Conservation (phyloP, 108 stramenopile species). For the Pseudonitzschia multiseries region DNA sequence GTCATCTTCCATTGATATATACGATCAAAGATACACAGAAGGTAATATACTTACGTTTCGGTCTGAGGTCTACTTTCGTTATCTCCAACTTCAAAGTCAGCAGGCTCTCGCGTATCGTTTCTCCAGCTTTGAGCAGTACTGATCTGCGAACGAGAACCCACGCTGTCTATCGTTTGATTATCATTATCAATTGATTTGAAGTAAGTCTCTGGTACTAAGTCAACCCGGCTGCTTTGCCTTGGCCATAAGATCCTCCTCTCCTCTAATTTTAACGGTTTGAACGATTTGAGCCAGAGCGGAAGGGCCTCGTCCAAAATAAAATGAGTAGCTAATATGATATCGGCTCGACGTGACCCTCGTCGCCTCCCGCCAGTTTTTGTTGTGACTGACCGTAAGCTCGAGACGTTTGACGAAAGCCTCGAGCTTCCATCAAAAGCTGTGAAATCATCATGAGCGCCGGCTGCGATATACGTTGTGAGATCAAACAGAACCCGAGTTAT, state of each 20-base stretch:
- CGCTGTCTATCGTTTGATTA: conserved; percentile 55
- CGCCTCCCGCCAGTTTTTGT: conserved; percentile 19
- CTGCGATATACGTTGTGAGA: conserved; percentile 55
- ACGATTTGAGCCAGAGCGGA: conserved; percentile 71
- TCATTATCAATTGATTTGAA: conserved; percentile 26
- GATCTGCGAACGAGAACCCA: conserved; percentile 27
- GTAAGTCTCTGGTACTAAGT: not conserved
- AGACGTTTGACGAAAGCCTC: conserved; percentile 1
- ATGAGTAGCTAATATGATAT: conserved; percentile 53
- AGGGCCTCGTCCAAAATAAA: conserved; percentile 77
- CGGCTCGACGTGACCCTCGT: conserved; percentile 24
- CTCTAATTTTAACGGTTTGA: conserved; percentile 72
- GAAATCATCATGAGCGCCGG: conserved; percentile 57
- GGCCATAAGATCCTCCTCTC: conserved; percentile 80
- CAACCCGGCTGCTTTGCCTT: conserved; percentile 1
- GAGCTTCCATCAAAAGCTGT: conserved; percentile 40
- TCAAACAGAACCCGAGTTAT: conserved; percentile 80
- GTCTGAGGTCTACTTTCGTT: conserved; percentile 62
- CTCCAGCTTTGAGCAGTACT: conserved; percentile 21
- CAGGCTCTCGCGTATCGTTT: conserved; percentile 55
- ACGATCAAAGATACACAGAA: not conserved
- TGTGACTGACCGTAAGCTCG: conserved; percentile 14
- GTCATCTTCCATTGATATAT: not conserved
- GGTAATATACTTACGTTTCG: conserved; percentile 65
- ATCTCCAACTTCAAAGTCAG: conserved; percentile 67